phyloP scores from a whole-genome alignment of 768 basidiomycete species.

The Tricholoma sp. region DNA sequence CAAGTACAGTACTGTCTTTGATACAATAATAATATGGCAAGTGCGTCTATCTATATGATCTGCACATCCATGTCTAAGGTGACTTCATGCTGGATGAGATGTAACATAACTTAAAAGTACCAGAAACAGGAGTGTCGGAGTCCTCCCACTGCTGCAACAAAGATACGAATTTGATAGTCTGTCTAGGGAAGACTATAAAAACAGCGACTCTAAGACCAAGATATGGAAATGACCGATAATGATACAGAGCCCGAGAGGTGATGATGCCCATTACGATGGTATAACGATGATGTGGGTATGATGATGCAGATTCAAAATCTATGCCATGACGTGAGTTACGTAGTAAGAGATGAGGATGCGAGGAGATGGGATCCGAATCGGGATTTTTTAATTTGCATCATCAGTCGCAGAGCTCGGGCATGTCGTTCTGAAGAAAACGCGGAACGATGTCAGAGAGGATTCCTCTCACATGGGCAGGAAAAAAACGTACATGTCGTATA shows the following conservation, averaged over 20 bases:
- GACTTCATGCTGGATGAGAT: neutral
- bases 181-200: too few relatives aligned
- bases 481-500: slow-evolving; percentile 49
- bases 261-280: neutral
- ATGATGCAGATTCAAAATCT: neutral
- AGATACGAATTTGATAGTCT: too few relatives aligned
- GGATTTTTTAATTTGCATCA: neutral
- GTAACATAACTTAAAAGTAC: neutral
- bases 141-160: too few relatives aligned
- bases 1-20: too few relatives aligned
- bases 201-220: neutral
- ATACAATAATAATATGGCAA: neutral
- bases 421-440: slow-evolving; percentile 38
- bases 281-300: neutral
- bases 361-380: neutral
- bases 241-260: neutral
- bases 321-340: neutral
- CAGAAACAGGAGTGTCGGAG: neutral
- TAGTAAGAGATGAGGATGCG: neutral
- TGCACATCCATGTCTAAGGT: neutral
- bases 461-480: slow-evolving; percentile 1
- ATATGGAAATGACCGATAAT: neutral
- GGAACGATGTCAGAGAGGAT: neutral
- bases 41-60: neutral
- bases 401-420: slow-evolving; percentile 39